Conservation (phyloP, 1,284 basidiomycete species). For the Sporisorium scitamineum region DNA sequence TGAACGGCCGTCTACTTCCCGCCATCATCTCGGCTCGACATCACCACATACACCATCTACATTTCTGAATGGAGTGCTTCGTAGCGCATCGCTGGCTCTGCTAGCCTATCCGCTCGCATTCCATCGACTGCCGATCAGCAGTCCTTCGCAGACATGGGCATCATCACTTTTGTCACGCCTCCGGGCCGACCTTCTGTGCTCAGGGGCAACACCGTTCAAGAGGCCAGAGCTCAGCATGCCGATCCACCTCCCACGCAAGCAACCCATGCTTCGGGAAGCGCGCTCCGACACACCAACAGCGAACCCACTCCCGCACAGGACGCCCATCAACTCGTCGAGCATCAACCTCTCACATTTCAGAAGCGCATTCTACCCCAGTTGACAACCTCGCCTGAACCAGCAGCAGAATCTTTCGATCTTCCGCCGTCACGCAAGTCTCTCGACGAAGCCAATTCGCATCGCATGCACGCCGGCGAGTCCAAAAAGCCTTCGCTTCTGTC, state of each 20-base stretch:
- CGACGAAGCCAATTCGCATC: slow-evolving; percentile 6
- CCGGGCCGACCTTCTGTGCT: slow-evolving; percentile 32
- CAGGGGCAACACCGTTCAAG: slow-evolving; percentile 4
- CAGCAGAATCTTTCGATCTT: slow-evolving; percentile 14
- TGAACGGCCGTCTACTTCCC: background rate
- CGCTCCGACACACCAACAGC: background rate
- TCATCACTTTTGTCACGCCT: slow-evolving; percentile 43
- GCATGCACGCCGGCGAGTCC: background rate
- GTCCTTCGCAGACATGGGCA: slow-evolving; percentile 21
- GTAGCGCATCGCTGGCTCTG: background rate
- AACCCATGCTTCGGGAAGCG: background rate
- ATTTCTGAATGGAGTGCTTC: background rate
- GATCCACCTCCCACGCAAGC: background rate
- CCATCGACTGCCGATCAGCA: background rate
- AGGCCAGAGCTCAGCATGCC: slow-evolving; percentile 4
- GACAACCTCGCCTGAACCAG: slow-evolving; percentile 40
- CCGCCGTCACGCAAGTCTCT: slow-evolving; percentile 7
- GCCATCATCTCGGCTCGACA: background rate
- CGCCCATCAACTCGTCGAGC: background rate
- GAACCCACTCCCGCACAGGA: slow-evolving; percentile 2
- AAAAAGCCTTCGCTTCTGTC: slow-evolving; percentile 31
- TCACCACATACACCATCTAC: background rate
- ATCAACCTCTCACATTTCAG: slow-evolving; percentile 27
- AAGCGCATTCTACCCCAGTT: slow-evolving; percentile 36
- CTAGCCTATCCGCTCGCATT: background rate